phyloP scores from a whole-genome alignment of 2,329 filamentous ascomycete species.

The Chaetomium strumarium region DNA sequence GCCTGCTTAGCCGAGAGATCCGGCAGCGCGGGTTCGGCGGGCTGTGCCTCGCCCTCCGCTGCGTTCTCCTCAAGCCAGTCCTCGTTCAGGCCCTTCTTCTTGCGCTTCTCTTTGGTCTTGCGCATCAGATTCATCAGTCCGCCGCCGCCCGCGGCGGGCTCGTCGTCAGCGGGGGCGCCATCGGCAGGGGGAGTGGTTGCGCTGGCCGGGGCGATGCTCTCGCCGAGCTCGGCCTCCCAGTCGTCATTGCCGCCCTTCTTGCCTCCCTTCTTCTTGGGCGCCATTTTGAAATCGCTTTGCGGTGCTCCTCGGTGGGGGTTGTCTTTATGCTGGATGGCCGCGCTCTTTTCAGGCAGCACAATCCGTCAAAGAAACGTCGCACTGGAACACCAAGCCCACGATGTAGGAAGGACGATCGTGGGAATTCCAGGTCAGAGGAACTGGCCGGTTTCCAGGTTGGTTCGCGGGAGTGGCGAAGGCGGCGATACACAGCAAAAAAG shows the following conservation, averaged over 20 bases:
- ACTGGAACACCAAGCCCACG: not conserved
- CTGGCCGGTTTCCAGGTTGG: not conserved
- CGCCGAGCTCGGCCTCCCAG: constrained; percentile 91
- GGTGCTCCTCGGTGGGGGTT: not conserved
- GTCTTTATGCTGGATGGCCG: not conserved
- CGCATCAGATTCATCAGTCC: constrained; percentile 74
- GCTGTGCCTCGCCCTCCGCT: constrained; percentile 36
- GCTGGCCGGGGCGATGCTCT: constrained; percentile 59
- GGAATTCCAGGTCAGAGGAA: not conserved
- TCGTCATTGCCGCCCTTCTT: constrained; percentile 79
- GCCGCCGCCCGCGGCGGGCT: constrained; percentile 50
- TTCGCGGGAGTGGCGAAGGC: constrained; percentile 7
- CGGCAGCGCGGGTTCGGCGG: constrained; percentile 35
- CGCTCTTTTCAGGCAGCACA: not conserved
- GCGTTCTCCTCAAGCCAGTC: constrained; percentile 69
- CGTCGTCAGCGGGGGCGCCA: constrained; percentile 48
- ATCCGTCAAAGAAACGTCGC: constrained; percentile 1
- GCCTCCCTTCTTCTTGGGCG: constrained; percentile 81
- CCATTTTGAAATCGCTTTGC: constrained; percentile 51
- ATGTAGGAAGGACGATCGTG: not conserved
- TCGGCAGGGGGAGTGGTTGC: constrained; percentile 46
- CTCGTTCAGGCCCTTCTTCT: constrained; percentile 75
- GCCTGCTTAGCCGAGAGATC: constrained; percentile 63
- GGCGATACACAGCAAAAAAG: constrained; percentile 7
- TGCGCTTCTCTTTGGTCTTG: constrained; percentile 80